Base-by-base conservation (phyloP, 2,329 filamentous ascomycete species). In the Ceratocystis diversiconidia region DNA sequence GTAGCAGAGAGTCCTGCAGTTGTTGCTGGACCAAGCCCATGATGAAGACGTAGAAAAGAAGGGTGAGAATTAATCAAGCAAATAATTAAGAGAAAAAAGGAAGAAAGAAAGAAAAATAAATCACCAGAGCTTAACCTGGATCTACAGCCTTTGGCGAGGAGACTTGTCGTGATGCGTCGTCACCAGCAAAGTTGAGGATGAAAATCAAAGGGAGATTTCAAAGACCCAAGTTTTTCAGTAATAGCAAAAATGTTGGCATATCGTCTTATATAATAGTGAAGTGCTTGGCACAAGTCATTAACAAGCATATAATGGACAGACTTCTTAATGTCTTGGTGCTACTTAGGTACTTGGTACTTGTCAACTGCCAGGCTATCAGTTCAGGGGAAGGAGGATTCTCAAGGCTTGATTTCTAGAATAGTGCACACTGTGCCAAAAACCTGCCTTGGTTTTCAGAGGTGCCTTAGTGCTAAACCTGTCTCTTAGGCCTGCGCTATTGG, bases 1-100 rank as follows among this genome's bases (percentile, higher is more conserved):
- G 81, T 32, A 65, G 60, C 69, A 74, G 64, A 62, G 68, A 65
- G 43, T 65, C 66, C 64, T 77, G 76, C 72, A 75, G 75, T 67
- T 79, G 70, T 44, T 82, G 77, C 70, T 84, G 79, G 68, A 85
- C 69, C 70, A 84, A 65, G 72, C 83, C 83, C 83, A 85, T 85
- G 70, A 68, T 71, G 69, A 68, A 64, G 67, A 46, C 41, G 17
- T 41, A 25, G 41, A 50, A 25, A 25, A 25, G 62, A 36, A 59
- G n/a, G 25, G 36, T 28, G 44, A 32, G 28, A 57, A 62, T 52
- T 28, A 41, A 25, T 36, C 32, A 48, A 60, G 17, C 15, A 30
- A 46, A 52, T 48, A 46, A 48, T 66, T 57, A 36, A 69, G 57
- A 68, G 66, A 70, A 64, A 65, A 66, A 50, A 48, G 68, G 36